Evolutionary conservation across 306 rosid species (phyloP), one percentile per base, ranked within the genome.

Genomic region (Cotoneaster glaucophyllus): DNA sequence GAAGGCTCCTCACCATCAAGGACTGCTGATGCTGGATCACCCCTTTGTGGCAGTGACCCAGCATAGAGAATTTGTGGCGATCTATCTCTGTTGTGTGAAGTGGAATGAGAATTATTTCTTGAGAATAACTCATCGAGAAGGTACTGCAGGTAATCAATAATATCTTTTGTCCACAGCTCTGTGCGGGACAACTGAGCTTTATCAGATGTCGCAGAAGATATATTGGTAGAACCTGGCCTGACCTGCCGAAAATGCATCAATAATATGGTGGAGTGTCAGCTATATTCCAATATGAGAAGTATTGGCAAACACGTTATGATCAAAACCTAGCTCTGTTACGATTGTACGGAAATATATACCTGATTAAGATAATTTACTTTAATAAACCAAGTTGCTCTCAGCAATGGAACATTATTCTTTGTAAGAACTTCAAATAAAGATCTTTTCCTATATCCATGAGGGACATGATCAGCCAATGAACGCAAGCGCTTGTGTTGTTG

Each of bases 371-470:
- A 92, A 66, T 88, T 85, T 66, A 95, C 93, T 88, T 92, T 95
- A 66, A 92, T 85, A 87, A 90, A 88, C 98, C 98, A 95, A 66
- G 97, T 92, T 66, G 98, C 98, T 89, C 93, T 90, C 57, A 95
- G 86, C 84, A 95, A 87, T 22, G 99, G 97, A 76, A 95, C 97
- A 83, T 95, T 92, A 76, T 95, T 95, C 89, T 81, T 92, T 71
- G 86, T 82, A 65, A 95, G 96, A 89, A 92, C 89, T 56, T 92
- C 99, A 80, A 95, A 75, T 70, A 95, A 91, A 56, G 87, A 56
- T 78, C 82, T 79, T 86, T 81, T 95, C 84, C 85, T 90, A 86
- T 82, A 90, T 61, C 97, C 99, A 74, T 83, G 91, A 77, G 99
- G 99, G 78, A 95, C 92, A 80, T 85, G 91, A 81, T 95, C 97